Evolutionary conservation across 2,329 filamentous ascomycete species (phyloP).

Genomic region (Monilinia polystroma): DNA sequence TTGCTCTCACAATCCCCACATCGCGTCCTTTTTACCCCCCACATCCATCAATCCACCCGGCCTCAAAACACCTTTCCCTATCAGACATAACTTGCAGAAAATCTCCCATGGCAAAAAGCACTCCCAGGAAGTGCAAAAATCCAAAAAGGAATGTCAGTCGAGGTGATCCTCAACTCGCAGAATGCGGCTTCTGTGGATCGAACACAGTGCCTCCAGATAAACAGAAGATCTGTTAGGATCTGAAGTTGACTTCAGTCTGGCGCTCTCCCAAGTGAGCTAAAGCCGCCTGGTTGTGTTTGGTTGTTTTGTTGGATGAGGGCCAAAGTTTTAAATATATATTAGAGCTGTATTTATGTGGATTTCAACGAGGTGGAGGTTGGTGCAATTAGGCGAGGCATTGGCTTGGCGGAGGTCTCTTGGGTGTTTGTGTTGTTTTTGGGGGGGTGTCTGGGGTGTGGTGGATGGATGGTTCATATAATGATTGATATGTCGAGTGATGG

Average conservation of each 20-base stretch:
- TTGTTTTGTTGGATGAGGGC: background rate
- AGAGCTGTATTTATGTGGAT: background rate
- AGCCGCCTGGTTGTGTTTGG: constrained; percentile 1
- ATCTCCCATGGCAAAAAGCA: too few species aligned
- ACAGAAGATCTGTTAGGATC: background rate
- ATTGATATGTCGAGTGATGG: background rate
- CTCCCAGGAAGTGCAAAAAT: background rate
- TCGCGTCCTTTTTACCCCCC: too few species aligned
- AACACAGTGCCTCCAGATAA: constrained; percentile 7
- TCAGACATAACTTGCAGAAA: too few species aligned
- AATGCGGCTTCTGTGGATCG: constrained; percentile 7
- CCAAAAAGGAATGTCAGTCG: background rate
- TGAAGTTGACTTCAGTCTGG: constrained; percentile 1
- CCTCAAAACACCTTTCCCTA: too few species aligned
- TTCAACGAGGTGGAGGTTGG: background rate
- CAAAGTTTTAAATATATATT: background rate
- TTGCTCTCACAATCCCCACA: too few species aligned
- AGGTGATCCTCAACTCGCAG: background rate
- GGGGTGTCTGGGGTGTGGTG: too few species aligned
- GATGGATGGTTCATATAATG: too few species aligned
- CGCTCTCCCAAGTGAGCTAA: constrained; percentile 8
- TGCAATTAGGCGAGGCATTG: too few species aligned
- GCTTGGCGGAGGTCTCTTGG: too few species aligned
- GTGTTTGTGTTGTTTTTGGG: too few species aligned
- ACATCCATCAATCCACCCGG: too few species aligned